A percentile compares a stretch with the other conserved stretches of the same genome.
These are phyloP conservation scores for Russula brevipes DNA, from an alignment of 768 basidiomycete genomes.

Conservation along the genomic window DNA sequence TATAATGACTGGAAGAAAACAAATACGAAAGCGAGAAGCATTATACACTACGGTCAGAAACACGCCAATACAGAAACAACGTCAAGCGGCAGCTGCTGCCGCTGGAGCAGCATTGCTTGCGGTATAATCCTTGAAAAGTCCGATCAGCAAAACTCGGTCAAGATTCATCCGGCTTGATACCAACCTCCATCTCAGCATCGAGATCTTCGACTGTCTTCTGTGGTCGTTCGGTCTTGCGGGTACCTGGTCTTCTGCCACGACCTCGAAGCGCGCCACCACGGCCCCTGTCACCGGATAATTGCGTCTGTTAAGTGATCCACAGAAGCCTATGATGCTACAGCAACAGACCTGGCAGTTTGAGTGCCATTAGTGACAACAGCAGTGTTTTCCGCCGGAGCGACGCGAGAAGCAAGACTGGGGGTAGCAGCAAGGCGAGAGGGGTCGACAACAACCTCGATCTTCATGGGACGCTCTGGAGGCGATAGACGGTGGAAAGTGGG, in stretches of 20 bases:
- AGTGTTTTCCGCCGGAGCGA: conserved; percentile 63
- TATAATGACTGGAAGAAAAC: conserved; percentile 5
- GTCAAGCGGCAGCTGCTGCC: conserved; percentile 26
- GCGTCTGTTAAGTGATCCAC: not conserved
- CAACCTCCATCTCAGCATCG: conserved; percentile 97
- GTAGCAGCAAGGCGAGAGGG: conserved; percentile 61
- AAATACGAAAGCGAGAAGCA: conserved; percentile 15
- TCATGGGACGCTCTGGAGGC: conserved; percentile 88
- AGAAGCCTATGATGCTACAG: conserved; percentile 25
- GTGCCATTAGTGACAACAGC: conserved; percentile 33
- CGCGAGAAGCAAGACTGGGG: conserved; percentile 71
- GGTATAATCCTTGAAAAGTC: conserved; percentile 55
- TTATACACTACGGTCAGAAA: conserved; percentile 20
- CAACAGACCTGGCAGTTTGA: conserved; percentile 36
- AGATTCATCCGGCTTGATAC: conserved; percentile 26
- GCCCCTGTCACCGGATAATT: conserved; percentile 3
- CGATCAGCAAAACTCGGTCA: not conserved
- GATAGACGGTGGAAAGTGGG: conserved; percentile 30
- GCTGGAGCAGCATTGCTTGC: conserved; percentile 48
- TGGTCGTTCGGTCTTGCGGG: conserved; percentile 55
- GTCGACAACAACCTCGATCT: conserved; percentile 95
- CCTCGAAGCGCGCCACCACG: conserved; percentile 30
- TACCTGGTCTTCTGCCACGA: conserved; percentile 43
- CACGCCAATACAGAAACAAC: conserved; percentile 9
- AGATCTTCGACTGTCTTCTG: conserved; percentile 83